Percentiles rank a stretch among this genome's conserved stretches.
These are phyloP conservation scores for Trametes cinnabarina DNA, from an alignment of 768 basidiomycete genomes.

Conservation along the genomic window DNA sequence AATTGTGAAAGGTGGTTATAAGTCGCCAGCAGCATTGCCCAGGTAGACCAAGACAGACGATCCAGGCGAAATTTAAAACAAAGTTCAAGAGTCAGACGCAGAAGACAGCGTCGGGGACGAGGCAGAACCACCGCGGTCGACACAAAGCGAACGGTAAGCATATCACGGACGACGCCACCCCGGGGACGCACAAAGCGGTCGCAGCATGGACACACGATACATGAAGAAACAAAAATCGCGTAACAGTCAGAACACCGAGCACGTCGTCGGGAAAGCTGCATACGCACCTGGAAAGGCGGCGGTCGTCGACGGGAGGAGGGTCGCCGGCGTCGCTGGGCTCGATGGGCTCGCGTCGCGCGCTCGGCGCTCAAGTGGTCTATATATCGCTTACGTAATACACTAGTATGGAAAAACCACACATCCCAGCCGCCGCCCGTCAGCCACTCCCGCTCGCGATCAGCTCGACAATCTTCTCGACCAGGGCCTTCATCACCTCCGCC, in stretches of 20 bases:
- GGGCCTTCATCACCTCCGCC: slow-evolving; percentile 64
- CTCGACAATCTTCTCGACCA: slow-evolving; percentile 67
- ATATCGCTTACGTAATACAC: slow-evolving; percentile 19
- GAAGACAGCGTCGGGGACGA: not conserved
- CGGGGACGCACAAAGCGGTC: not conserved
- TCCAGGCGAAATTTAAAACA: not conserved
- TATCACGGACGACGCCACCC: not conserved
- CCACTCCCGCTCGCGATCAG: slow-evolving; percentile 15
- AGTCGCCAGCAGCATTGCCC: not conserved
- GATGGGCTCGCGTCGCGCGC: not conserved
- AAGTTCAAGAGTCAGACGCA: not conserved
- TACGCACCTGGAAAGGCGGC: slow-evolving; percentile 8
- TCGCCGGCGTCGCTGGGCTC: slow-evolving; percentile 17
- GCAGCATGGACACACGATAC: not conserved
- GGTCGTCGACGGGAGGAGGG: slow-evolving; percentile 4
- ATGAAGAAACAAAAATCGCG: not conserved
- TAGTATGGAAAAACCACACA: slow-evolving; percentile 3
- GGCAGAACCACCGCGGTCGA: not conserved
- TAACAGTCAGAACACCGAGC: not conserved
- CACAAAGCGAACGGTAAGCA: not conserved
- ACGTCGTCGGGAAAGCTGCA: slow-evolving; percentile 8
- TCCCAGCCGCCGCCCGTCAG: slow-evolving; percentile 16
- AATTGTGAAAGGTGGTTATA: not conserved
- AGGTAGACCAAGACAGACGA: not conserved
- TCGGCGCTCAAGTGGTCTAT: not conserved